A percentile compares a stretch with the other conserved stretches of the same genome.
phyloP scores from a whole-genome alignment of 768 basidiomycete species.

The Macrolepiota albuminosa region DNA sequence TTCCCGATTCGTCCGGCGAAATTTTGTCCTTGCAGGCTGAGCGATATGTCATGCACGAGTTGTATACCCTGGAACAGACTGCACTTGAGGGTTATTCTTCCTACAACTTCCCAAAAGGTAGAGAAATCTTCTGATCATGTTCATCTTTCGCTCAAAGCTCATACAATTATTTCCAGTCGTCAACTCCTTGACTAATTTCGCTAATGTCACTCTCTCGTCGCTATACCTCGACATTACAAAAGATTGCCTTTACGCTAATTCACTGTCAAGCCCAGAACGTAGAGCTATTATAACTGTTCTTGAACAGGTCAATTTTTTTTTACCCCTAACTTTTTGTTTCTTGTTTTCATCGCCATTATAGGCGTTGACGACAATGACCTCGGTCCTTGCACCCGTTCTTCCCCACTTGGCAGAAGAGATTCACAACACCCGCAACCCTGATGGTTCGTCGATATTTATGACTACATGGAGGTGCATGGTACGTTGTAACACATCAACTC shows the following conservation, averaged over 20 bases:
- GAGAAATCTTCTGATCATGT: background rate
- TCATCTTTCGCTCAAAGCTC: slow-evolving; percentile 3
- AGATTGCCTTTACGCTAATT: slow-evolving; percentile 81
- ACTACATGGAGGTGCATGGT: slow-evolving; percentile 69
- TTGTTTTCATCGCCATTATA: slow-evolving; percentile 21
- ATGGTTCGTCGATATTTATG: slow-evolving; percentile 60
- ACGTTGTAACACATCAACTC: slow-evolving; percentile 18
- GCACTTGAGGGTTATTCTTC: slow-evolving; percentile 65
- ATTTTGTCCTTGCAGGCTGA: slow-evolving; percentile 52
- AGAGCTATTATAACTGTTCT: slow-evolving; percentile 67
- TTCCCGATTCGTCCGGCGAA: background rate
- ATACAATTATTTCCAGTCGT: slow-evolving; percentile 46
- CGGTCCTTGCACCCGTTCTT: slow-evolving; percentile 76
- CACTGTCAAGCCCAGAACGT: slow-evolving; percentile 45
- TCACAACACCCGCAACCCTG: slow-evolving; percentile 38
- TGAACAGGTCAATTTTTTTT: slow-evolving; percentile 42
- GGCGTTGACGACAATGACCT: slow-evolving; percentile 64
- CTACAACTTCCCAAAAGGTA: slow-evolving; percentile 84
- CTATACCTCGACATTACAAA: slow-evolving; percentile 92
- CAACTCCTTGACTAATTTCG: slow-evolving; percentile 67
- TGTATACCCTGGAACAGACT: slow-evolving; percentile 64
- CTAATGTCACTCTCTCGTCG: slow-evolving; percentile 80
- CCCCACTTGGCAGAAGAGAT: slow-evolving; percentile 93
- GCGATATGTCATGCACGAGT: slow-evolving; percentile 80
- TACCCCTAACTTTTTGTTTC: slow-evolving; percentile 6